phyloP scores from a whole-genome alignment of 805 yeast genomes.

The Saccharomyces jurei region DNA sequence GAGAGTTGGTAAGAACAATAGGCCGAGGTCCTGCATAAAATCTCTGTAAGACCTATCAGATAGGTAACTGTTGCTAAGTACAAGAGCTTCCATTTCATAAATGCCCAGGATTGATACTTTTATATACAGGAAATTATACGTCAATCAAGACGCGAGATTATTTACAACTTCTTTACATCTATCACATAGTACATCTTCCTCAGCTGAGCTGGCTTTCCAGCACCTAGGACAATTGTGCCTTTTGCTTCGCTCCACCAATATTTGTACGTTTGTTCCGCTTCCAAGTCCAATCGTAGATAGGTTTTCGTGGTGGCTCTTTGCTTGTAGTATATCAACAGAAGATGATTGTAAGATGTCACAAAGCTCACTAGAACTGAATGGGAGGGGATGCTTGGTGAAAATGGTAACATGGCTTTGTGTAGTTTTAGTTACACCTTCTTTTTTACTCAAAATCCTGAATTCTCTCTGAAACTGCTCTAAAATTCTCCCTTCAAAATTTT shows the following conservation, averaged over 20 bases:
- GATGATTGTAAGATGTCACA: constrained; percentile 61
- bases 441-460: constrained; percentile 9
- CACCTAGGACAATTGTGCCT: constrained; percentile 81
- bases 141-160: background rate
- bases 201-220: constrained; percentile 66
- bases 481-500: constrained; percentile 13
- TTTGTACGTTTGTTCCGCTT: constrained; percentile 23
- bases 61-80: background rate
- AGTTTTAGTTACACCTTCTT: constrained; percentile 20
- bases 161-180: constrained; percentile 46
- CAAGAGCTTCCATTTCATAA: background rate
- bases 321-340: constrained; percentile 35
- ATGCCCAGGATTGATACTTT: background rate
- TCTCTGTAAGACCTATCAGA: background rate
- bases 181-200: constrained; percentile 48
- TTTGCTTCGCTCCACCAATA: constrained; percentile 34
- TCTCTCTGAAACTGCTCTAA: constrained; percentile 14
- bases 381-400: constrained; percentile 4
- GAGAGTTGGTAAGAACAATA: background rate
- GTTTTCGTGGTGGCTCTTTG: constrained; percentile 3
- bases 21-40: background rate
- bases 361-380: constrained; percentile 35
- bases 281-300: background rate
- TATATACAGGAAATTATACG: background rate
- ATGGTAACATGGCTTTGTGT: constrained; percentile 27